Evolutionary conservation across 306 rosid species (phyloP).

Genomic region (Trichosanthes truncata): DNA sequence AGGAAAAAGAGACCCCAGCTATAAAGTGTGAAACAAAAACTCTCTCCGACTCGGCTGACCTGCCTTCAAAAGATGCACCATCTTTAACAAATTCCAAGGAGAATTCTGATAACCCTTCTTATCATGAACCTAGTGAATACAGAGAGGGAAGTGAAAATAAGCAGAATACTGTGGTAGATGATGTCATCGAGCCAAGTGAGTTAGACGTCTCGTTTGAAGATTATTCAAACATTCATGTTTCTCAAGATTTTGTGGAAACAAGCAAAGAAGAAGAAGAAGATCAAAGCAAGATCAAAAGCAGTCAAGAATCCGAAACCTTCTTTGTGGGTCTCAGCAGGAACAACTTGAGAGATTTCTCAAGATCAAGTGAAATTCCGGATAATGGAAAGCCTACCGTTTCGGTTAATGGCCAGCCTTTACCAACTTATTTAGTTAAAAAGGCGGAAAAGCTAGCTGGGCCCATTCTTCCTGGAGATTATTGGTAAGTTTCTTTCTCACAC

Average conservation of each 20-base stretch:
- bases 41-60: slow-evolving; percentile 13
- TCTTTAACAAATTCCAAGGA: slow-evolving; percentile 17
- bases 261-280: slow-evolving; percentile 24
- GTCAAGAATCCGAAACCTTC: slow-evolving; percentile 18
- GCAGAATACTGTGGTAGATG: slow-evolving; percentile 13
- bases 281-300: slow-evolving; percentile 11
- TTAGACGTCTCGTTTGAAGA: slow-evolving; percentile 27
- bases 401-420: slow-evolving; percentile 32
- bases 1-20: slow-evolving; percentile 10
- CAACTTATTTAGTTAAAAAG: slow-evolving; percentile 17
- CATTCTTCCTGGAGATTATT: slow-evolving; percentile 41
- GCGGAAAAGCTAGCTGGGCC: slow-evolving; percentile 45
- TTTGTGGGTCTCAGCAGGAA: slow-evolving; percentile 17
- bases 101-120: slow-evolving; percentile 16
- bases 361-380: slow-evolving; percentile 17
- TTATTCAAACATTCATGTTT: slow-evolving; percentile 17
- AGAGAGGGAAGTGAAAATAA: slow-evolving; percentile 13
- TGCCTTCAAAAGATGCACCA: background rate
- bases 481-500: slow-evolving; percentile 17
- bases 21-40: background rate
- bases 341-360: slow-evolving; percentile 28
- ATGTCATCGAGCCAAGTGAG: slow-evolving; percentile 15
- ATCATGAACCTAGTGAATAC: slow-evolving; percentile 1
- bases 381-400: slow-evolving; percentile 22
- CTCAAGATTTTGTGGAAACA: slow-evolving; percentile 26